These are phyloP conservation scores for Trypanosomatidae sp. DNA, from an alignment of 208 protist species.

Conservation along the genomic window DNA sequence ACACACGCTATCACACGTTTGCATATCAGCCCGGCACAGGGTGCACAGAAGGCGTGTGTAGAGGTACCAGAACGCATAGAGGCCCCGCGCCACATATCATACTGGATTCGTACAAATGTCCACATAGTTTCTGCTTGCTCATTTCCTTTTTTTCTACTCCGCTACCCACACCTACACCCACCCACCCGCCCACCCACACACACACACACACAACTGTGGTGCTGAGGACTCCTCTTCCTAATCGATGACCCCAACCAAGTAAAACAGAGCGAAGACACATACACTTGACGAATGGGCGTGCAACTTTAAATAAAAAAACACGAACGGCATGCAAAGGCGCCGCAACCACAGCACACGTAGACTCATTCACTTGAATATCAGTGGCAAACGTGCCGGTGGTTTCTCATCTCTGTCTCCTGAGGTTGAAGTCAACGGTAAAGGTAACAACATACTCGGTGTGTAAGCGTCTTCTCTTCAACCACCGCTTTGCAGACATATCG, in stretches of 20 bases:
- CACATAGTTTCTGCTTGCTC: not conserved
- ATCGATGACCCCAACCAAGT: not conserved
- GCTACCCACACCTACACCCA: not conserved
- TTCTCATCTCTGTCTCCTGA: no score
- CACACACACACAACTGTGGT: not conserved
- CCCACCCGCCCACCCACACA: not conserved
- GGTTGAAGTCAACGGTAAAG: not conserved
- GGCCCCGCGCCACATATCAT: not conserved
- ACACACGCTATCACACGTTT: slow-evolving; percentile 1
- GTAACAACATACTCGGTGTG: not conserved
- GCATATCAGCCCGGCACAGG: not conserved
- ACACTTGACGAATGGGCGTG: not conserved
- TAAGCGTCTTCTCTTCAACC: not conserved
- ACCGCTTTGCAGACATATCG: not conserved
- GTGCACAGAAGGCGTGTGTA: not conserved
- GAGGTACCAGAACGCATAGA: not conserved
- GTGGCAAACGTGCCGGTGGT: not conserved
- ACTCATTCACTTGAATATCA: not conserved
- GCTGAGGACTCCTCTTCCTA: not conserved
- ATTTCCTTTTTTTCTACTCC: not conserved
- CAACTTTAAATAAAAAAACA: not conserved
- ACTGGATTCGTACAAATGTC: no score
- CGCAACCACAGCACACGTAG: not conserved
- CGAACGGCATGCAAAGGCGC: not conserved
- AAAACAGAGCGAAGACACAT: not conserved